Conservation (phyloP, 768 basidiomycete species). For the Epithele typhae region DNA sequence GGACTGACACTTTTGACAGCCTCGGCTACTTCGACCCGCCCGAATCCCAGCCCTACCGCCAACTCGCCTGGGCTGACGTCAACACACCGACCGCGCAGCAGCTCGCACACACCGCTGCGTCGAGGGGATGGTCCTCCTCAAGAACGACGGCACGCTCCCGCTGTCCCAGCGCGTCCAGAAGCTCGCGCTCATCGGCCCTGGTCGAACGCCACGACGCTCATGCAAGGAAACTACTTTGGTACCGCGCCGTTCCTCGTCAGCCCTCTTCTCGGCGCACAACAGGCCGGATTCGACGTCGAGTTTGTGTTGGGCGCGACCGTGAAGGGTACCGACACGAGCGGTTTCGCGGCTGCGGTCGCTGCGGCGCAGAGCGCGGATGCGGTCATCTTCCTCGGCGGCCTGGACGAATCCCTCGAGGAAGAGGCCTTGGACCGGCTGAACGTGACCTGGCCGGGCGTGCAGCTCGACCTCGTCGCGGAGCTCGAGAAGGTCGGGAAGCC, state of each 20-base stretch:
- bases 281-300: constrained; percentile 43
- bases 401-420: constrained; percentile 44
- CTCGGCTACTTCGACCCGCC: constrained; percentile 57
- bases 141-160: constrained; percentile 60
- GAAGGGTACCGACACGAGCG: constrained; percentile 32
- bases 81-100: constrained; percentile 42
- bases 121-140: constrained; percentile 55
- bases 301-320: constrained; percentile 41
- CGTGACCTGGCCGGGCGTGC: constrained; percentile 53
- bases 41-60: constrained; percentile 44
- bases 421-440: constrained; percentile 44
- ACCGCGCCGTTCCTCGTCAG: constrained; percentile 52
- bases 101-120: constrained; percentile 46
- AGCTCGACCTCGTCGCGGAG: constrained; percentile 44
- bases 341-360: constrained; percentile 48
- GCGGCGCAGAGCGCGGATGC: constrained; percentile 46
- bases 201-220: constrained; percentile 49
- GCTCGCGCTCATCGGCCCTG: constrained; percentile 59
- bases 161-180: constrained; percentile 40
- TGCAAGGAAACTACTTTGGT: constrained; percentile 59
- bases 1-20: constrained; percentile 24
- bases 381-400: constrained; percentile 51
- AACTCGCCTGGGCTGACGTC: constrained; percentile 44
- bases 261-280: constrained; percentile 43
- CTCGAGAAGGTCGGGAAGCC: constrained; percentile 47